Base-by-base conservation (phyloP, 345 rosid genomes). In the Mercurialis annua region DNA sequence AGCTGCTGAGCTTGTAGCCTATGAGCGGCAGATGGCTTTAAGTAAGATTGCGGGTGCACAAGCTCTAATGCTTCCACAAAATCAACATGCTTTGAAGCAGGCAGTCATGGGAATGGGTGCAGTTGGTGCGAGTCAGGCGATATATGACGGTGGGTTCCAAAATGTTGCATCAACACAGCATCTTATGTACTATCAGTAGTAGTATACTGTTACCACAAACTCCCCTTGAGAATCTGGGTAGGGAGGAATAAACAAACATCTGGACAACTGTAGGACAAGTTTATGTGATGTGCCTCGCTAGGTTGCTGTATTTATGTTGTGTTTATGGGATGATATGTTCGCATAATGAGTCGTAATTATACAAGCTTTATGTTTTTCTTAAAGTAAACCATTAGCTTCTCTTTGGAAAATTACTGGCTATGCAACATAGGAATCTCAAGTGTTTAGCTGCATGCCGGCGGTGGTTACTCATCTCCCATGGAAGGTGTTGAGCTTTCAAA, bases 181-280 rank as follows among this genome's bases (percentile, higher is more conserved):
- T 73, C 89, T 89, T 62, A 87, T 90, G 95, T 93, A 90, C 81
- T 90, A 89, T 74, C 91, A 87, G 82, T 91, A 87, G 82, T 91
- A 72, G 81, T 48, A 62, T 58, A 21, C 38, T 38, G 30, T 67
- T 23, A 46, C 33, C 31, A 31, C 15, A 15, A 29, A 7, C 60
- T 51, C 73, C 65, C 76, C 17, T 1, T 30, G 44, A 36, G 9
- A 54, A 27, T 5, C 18, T 8, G 58, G 58, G 11, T 5, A 17
- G 20, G 53, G 53, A 49, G 53, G 53, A 49, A 20, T 49, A 49
- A 49, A 49, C 23, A 49, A 49, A 49, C 23, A 18, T 4, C 20
- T n/a, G 9, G 16, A 54, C 2, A 54, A 17, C 50, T 12, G 29
- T 46, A 46, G 59, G 17, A 57, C 17, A 21, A 20, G 24, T 48